Evolutionary conservation across 176 grass and related monocot genomes (phyloP), one percentile per base, ranked within the genome.

Genomic region (Ananas comosus): DNA sequence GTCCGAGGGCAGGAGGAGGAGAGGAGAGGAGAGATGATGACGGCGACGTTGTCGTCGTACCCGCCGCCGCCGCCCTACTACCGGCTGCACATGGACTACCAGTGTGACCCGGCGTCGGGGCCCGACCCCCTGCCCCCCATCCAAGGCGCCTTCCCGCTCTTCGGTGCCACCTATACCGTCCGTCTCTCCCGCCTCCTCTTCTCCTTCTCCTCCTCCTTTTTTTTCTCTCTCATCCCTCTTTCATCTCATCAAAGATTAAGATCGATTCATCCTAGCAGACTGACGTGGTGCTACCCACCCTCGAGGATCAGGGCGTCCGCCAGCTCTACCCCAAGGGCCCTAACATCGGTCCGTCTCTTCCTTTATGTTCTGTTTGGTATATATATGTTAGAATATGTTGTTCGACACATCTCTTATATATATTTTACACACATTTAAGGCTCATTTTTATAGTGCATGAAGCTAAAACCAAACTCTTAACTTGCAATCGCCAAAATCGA

Each of bases 21-120:
- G 16, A 6, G 23, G 49, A 79, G 66, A 47, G 67, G 19, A 16
- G 64, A 70, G 51, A 17, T 16, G 71, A 66, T 80, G 77, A 68
- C 84, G 54, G 84, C 83, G 23, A 82, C 89, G 14, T 86, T 88
- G 10, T 87, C 93, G 48, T 76, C 94, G 4, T 97, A 75, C 53
- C 87, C 87, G 48, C 87, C 89, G 17, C 89, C 86, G 17, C 94
- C 86, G 69, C 93, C 86, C 1, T 99, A 80, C 76, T 93, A 99
- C 82, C 82, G 77, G 48, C 33, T 99, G 2, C 93, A 93, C 78
- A 90, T 82, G 57, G 85, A 99, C 68, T 99, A 84, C 3, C 22
- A 74, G 72, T 72, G 86, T 4, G 84, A 99, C 63, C 84, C 86
- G 2, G 80, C 79, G 9, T 90, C 89, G 51, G 80, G 75, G 12